phyloP scores from a whole-genome alignment of 768 basidiomycete species.

The Mycena venus region DNA sequence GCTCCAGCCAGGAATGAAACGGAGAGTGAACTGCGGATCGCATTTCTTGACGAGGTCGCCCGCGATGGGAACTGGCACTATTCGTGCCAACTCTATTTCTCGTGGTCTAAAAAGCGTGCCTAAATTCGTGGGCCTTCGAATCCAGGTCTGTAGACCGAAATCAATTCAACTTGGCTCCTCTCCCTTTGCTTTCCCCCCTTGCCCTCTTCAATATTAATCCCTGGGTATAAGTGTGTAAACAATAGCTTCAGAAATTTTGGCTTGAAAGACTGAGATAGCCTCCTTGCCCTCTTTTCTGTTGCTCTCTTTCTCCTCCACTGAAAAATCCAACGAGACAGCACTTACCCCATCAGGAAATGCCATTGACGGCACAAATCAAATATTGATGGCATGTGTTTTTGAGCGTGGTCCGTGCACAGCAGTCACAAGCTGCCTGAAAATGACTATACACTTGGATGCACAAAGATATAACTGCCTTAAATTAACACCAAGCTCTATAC shows the following conservation, averaged over 20 bases:
- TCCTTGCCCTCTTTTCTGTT: no score
- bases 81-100: slow-evolving; percentile 15
- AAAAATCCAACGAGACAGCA: no score
- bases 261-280: no score
- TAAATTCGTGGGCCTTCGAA: not conserved
- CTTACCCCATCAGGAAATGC: no score
- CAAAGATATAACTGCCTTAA: not conserved
- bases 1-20: not conserved
- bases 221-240: no score
- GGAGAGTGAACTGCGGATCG: not conserved
- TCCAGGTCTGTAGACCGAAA: not conserved
- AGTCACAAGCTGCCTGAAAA: no score
- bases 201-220: not conserved
- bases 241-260: no score
- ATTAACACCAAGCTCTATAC: not conserved
- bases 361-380: no score
- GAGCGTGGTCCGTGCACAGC: no score
- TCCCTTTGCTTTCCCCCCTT: not conserved
- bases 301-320: no score
- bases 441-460: not conserved
- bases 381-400: no score
- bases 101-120: slow-evolving; percentile 2
- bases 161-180: not conserved
- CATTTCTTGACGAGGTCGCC: slow-evolving; percentile 1
- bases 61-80: slow-evolving; percentile 13